Evolutionary conservation across 768 basidiomycete species (phyloP).

Genomic region (Lactarius indigo): DNA sequence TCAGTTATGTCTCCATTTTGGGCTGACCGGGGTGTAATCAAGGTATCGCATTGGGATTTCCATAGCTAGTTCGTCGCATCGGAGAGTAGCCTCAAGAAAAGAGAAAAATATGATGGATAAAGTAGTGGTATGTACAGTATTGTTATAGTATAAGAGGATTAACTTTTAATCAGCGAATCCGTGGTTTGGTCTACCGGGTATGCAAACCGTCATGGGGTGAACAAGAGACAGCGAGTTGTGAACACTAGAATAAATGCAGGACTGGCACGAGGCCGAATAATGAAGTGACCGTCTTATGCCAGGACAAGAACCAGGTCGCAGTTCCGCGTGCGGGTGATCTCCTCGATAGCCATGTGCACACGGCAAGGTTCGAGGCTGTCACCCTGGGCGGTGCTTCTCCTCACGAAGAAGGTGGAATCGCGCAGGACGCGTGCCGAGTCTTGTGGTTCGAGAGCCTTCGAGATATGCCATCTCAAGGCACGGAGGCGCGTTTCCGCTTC

Average conservation of each 20-base stretch:
- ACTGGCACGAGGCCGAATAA: background rate
- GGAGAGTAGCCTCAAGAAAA: background rate
- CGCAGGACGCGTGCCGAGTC: constrained; percentile 16
- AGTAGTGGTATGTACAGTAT: background rate
- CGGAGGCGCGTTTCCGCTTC: constrained; percentile 21
- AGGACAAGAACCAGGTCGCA: constrained; percentile 20
- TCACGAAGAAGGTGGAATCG: constrained; percentile 15
- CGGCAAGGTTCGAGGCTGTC: constrained; percentile 10
- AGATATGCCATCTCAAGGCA: constrained; percentile 22
- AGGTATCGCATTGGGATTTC: background rate
- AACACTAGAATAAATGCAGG: background rate
- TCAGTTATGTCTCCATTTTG: too few relatives aligned
- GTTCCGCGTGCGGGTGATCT: constrained; percentile 3
- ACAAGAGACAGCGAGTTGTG: background rate
- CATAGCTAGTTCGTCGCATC: background rate
- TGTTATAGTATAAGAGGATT: background rate
- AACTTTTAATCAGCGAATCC: background rate
- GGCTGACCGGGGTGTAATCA: background rate
- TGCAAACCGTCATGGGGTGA: background rate
- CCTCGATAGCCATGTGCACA: constrained; percentile 19
- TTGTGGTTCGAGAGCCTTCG: constrained; percentile 14
- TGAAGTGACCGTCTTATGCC: background rate
- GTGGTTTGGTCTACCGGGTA: background rate
- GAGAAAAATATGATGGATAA: constrained; percentile 6
- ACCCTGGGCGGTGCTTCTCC: background rate